Percentiles rank a stretch among this genome's conserved stretches.
phyloP scores from a whole-genome alignment of 2,329 filamentous ascomycete genomes.

The Fusarium sp. region DNA sequence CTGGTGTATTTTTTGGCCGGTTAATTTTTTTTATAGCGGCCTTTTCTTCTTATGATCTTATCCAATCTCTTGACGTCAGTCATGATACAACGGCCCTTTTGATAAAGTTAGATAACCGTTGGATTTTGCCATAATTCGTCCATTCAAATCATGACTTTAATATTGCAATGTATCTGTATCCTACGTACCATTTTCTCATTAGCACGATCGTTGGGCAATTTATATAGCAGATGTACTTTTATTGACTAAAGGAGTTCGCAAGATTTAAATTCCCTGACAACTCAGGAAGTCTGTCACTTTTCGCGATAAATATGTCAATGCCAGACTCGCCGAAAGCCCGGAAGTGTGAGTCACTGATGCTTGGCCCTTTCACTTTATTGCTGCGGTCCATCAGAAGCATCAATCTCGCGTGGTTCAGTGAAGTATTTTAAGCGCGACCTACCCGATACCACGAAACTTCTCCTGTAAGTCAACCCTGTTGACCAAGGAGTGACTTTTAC shows the following conservation, averaged over 20 bases:
- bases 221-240: too few relatives aligned
- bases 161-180: too few relatives aligned
- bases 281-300: too few relatives aligned
- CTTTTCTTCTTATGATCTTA: not conserved
- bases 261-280: too few relatives aligned
- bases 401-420: not conserved
- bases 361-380: not conserved
- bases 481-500: too few relatives aligned
- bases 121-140: not conserved
- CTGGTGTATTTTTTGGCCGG: slow-evolving; percentile 2
- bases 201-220: too few relatives aligned
- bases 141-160: too few relatives aligned
- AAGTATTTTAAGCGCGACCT: not conserved
- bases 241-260: too few relatives aligned
- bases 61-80: slow-evolving; percentile 1
- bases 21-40: not conserved
- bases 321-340: not conserved
- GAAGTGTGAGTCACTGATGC: not conserved
- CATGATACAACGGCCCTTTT: not conserved
- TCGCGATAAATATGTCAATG: not conserved
- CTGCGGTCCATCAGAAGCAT: too few relatives aligned
- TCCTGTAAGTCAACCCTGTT: too few relatives aligned
- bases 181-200: too few relatives aligned
- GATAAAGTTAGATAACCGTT: not conserved
- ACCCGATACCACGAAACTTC: not conserved